These are phyloP conservation scores for Tulasnella sp. DNA, from an alignment of 768 basidiomycete genomes.

Conservation along the genomic window DNA sequence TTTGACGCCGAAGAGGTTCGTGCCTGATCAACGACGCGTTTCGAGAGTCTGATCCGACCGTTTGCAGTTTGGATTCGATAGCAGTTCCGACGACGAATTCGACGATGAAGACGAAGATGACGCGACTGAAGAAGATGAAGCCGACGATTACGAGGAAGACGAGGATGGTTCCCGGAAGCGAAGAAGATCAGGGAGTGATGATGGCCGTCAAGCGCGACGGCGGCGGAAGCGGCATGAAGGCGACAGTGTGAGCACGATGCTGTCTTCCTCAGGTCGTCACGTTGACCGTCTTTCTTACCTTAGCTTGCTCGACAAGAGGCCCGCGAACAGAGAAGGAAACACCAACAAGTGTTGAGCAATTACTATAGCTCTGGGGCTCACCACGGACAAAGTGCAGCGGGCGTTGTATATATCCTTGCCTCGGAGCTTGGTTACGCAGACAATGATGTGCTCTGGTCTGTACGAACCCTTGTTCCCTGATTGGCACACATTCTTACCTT, in stretches of 20 bases:
- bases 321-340: slow-evolving; percentile 53
- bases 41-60: not conserved
- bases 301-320: slow-evolving; percentile 49
- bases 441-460: slow-evolving; percentile 85
- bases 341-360: slow-evolving; percentile 56
- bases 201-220: not conserved
- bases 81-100: slow-evolving; percentile 65
- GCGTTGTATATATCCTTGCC: slow-evolving; percentile 80
- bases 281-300: not conserved
- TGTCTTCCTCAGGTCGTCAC: not conserved
- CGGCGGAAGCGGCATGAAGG: slow-evolving; percentile 12
- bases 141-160: slow-evolving; percentile 36
- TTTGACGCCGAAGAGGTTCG: slow-evolving; percentile 77
- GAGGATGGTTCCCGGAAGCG: slow-evolving; percentile 27
- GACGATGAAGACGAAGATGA: slow-evolving; percentile 38
- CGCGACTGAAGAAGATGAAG: slow-evolving; percentile 35
- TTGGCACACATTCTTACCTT: not conserved
- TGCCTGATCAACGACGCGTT: slow-evolving; percentile 6
- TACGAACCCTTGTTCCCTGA: not conserved
- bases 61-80: slow-evolving; percentile 23
- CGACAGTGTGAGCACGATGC: not conserved
- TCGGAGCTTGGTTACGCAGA: slow-evolving; percentile 86
- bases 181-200: slow-evolving; percentile 17
- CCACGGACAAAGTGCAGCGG: slow-evolving; percentile 81
- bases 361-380: slow-evolving; percentile 80